Evolutionary conservation across 495 filamentous ascomycete species (phyloP), one percentile per base, ranked within the genome.

Genomic region (Trichoderma reesei): DNA sequence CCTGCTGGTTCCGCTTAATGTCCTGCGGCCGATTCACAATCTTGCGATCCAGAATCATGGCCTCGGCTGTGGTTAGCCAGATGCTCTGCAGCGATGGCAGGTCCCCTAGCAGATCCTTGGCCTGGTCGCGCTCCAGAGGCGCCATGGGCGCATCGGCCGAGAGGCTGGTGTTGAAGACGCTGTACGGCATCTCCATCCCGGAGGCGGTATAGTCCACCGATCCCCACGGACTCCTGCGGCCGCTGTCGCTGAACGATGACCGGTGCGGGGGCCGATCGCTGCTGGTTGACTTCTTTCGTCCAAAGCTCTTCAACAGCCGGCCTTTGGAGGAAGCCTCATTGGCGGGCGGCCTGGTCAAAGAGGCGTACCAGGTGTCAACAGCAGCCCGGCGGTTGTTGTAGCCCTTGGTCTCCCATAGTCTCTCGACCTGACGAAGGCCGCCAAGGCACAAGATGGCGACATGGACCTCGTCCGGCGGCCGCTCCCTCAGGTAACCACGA

Each of bases 331-430:
- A 72, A n/a, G 67, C 72, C 64, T 62, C 82, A 76, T 6, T 18
- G 5, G 73, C 65, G 9, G 75, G 66, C 33, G 77, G 79, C 38
- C 69, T 73, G 13, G 73, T 72, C 18, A 85, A 69, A 38, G 75
- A 75, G 13, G 71, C 72, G 68, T 80, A 85, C 82, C 82, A 85
- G 14, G 63, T 69, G 66, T 85, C 82, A 16, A 85, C 81, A 16
- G 78, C 75, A 18, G 72, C 75, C 62, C 80, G 78, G 34, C 82
- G 74, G 18, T 74, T 68, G 66, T 83, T 85, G 68, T 85, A 85
- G 31, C 81, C 80, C 63, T 85, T 83, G 3, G 81, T 78, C 64
- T 85, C 81, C 82, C 82, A 85, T 41, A 85, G 78, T 64, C 76
- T 71, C 63, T 83, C 80, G 11, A 82, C 80, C 65, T 83, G 77